A percentile compares a stretch with the other conserved stretches of the same genome.
phyloP scores from a whole-genome alignment of 208 protist species.

The Crithidia sp. region DNA sequence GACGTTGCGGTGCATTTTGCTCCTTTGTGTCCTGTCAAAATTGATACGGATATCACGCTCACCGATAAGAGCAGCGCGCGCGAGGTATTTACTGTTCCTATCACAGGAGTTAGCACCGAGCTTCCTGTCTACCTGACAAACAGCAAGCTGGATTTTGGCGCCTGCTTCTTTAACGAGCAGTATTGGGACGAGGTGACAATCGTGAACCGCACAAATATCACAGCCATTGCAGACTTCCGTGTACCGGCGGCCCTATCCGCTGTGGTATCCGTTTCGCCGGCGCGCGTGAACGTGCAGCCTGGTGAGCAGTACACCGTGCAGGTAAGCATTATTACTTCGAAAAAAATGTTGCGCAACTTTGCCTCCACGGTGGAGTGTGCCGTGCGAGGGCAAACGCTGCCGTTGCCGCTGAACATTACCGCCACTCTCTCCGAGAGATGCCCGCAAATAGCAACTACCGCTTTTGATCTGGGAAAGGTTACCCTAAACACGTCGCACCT shows the following conservation, averaged over 20 bases:
- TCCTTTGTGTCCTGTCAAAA: conserved; percentile 37
- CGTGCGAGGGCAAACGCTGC: conserved; percentile 31
- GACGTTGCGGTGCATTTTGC: conserved; percentile 57
- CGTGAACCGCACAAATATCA: conserved; percentile 65
- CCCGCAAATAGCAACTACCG: conserved; percentile 10
- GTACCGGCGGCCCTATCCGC: conserved; percentile 12
- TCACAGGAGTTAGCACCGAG: conserved; percentile 52
- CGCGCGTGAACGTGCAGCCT: conserved; percentile 51
- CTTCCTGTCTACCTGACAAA: conserved; percentile 78
- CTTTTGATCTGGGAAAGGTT: conserved; percentile 19
- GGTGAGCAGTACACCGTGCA: conserved; percentile 47
- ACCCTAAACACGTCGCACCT: conserved; percentile 16
- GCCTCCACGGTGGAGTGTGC: conserved; percentile 24
- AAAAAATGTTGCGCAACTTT: conserved; percentile 27
- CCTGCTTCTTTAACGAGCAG: conserved; percentile 75
- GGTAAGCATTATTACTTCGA: conserved; percentile 38
- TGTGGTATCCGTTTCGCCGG: conserved; percentile 35
- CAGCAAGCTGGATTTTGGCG: conserved; percentile 64
- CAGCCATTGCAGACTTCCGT: conserved; percentile 35
- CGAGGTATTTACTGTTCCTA: conserved; percentile 31
- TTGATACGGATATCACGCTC: conserved; percentile 58
- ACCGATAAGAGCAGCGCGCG: conserved; percentile 42
- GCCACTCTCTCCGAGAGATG: conserved; percentile 19
- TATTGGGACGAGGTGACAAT: conserved; percentile 78
- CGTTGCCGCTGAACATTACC: conserved; percentile 19